These are phyloP conservation scores for Parachaetomium inaequale DNA, from an alignment of 495 filamentous ascomycete species.

Conservation along the genomic window DNA sequence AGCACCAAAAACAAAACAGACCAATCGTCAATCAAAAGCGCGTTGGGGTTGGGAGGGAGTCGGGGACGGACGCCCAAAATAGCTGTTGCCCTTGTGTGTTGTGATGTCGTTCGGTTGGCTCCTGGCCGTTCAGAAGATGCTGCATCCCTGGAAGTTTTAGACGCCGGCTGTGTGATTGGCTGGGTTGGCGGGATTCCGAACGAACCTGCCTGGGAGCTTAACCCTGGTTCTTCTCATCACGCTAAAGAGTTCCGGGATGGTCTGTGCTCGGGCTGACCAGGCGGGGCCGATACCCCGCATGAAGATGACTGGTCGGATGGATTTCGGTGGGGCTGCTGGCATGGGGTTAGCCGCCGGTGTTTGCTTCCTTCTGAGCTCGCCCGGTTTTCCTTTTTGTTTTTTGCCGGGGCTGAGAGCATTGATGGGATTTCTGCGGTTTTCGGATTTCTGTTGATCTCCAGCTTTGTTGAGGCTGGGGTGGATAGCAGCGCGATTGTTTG, in stretches of 20 bases:
- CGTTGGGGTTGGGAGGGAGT: not conserved
- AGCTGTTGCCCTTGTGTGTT: not conserved
- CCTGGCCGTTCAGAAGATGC: too few species aligned
- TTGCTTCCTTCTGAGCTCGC: not conserved
- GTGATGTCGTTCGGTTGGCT: not conserved
- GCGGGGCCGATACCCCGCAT: conserved; percentile 1
- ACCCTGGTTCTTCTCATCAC: not conserved
- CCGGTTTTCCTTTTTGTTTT: not conserved
- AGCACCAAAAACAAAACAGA: not conserved
- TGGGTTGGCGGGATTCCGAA: conserved; percentile 1
- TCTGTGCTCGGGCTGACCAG: too few species aligned
- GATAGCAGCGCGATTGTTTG: too few species aligned
- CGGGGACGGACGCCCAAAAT: not conserved
- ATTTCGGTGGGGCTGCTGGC: not conserved
- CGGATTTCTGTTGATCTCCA: too few species aligned
- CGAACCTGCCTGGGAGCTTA: not conserved
- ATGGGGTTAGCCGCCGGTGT: conserved; percentile 11
- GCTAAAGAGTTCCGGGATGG: not conserved
- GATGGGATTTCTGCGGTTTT: not conserved
- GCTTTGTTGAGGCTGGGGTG: too few species aligned
- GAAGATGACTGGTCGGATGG: not conserved
- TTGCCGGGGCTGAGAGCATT: not conserved
- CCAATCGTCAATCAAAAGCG: not conserved
- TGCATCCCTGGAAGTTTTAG: conserved; percentile 7
- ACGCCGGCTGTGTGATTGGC: conserved; percentile 12